These are phyloP conservation scores for Ramalina intermedia DNA, from an alignment of 495 filamentous ascomycete genomes.

Conservation along the genomic window DNA sequence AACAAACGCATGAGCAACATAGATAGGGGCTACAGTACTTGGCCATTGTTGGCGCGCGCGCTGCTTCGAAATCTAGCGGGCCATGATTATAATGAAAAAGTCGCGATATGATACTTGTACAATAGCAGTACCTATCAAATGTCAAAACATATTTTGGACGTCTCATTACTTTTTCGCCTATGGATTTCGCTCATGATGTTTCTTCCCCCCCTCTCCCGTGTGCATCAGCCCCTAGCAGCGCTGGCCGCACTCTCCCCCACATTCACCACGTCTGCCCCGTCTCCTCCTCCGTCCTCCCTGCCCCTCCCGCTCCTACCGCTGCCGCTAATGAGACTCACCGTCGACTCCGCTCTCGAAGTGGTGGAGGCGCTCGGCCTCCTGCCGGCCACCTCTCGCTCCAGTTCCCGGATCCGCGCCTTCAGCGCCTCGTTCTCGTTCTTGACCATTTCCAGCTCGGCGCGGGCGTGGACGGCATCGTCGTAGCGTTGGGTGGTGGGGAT, in stretches of 20 bases:
- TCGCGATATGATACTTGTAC: too few species aligned
- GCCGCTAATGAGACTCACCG: background rate
- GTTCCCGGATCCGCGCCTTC: conserved; percentile 55
- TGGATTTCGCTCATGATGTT: too few species aligned
- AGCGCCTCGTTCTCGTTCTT: conserved; percentile 72
- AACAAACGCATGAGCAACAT: too few species aligned
- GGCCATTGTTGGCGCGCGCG: too few species aligned
- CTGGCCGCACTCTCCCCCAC: background rate
- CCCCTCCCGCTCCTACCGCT: background rate
- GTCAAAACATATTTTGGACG: too few species aligned
- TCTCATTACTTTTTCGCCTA: too few species aligned
- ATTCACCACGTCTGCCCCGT: background rate
- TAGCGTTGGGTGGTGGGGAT: conserved; percentile 27
- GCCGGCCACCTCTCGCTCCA: conserved; percentile 37
- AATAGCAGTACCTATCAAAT: too few species aligned
- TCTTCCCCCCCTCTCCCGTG: too few species aligned
- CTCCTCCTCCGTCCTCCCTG: background rate
- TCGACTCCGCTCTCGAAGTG: background rate
- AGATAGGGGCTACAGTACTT: too few species aligned
- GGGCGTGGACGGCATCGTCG: conserved; percentile 56
- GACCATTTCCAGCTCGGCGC: conserved; percentile 54
- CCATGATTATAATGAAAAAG: too few species aligned
- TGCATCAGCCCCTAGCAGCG: background rate
- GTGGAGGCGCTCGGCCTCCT: background rate
- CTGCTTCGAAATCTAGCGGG: too few species aligned